Evolutionary conservation across 2,329 filamentous ascomycete genomes (phyloP).

Genomic region (Fusarium incarnatum): DNA sequence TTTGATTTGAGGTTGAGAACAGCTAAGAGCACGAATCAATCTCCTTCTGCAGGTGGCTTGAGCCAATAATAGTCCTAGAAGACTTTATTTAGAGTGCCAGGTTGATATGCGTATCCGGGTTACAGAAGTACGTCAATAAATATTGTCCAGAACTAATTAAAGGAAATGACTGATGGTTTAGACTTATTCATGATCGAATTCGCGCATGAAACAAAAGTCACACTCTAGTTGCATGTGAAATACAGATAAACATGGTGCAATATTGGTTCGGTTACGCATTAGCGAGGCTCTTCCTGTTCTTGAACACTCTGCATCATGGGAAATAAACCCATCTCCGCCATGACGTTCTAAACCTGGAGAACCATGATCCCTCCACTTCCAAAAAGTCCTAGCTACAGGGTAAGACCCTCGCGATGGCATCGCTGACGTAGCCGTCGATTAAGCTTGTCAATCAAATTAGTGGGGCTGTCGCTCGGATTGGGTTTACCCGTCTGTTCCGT

Average conservation of each 20-base stretch:
- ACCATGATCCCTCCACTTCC: neutral
- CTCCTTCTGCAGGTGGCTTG: conserved; percentile 23
- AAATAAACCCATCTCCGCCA: neutral
- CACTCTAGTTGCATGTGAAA: neutral
- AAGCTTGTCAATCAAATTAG: conserved; percentile 4
- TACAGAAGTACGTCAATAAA: neutral
- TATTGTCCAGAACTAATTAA: neutral
- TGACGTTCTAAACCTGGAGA: neutral
- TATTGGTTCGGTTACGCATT: conserved; percentile 1
- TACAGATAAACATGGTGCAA: neutral
- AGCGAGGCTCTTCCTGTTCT: neutral
- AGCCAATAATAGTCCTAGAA: conserved; percentile 14
- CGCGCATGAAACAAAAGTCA: neutral
- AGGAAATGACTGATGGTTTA: neutral
- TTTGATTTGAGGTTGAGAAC: conserved; percentile 22
- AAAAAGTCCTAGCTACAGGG: conserved; percentile 16
- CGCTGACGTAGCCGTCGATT: conserved; percentile 32
- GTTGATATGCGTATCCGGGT: neutral
- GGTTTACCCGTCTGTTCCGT: conserved; percentile 38
- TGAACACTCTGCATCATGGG: neutral
- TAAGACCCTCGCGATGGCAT: conserved; percentile 31
- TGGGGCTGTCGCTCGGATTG: conserved; percentile 20
- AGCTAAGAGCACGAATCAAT: conserved; percentile 25
- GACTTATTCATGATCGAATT: neutral
- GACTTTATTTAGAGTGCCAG: neutral